Base-by-base conservation (phyloP, 805 yeast species). In the Sugiyamaella lignohabitans region DNA sequence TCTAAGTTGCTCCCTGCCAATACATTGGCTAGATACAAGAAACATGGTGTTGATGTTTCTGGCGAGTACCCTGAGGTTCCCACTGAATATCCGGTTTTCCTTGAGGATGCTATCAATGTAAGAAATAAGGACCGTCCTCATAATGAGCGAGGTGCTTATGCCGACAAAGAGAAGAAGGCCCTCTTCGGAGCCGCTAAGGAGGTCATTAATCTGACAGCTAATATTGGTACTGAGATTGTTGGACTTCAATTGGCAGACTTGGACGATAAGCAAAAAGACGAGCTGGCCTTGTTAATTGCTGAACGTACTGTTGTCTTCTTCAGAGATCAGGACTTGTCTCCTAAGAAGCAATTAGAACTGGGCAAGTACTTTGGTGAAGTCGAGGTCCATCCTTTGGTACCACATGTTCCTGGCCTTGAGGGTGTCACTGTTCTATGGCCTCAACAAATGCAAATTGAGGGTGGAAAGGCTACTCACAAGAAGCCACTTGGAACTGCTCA, bases 261-360 rank as follows among this genome's bases (percentile, higher is more conserved):
- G 47, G 66, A 59, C 35, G 71, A 72, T 47, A 49, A 65, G 53
- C 78, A 74, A 56, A 64, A 60, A 44, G 76, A 74, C 55, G 76
- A 74, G 58, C 63, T 74, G 48, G 78, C 77, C 4, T 59, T 72
- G 14, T 56, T 74, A 39, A 61, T 72, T 32, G 73, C 77, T 19
- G 75, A 72, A 57, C 66, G 79, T 53, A 70, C 68, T 16, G 78
- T 73, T 38, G 78, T 74, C n/a, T 73, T 74, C 55, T 73, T 74
- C 66, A 59, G 74, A 48, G 70, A 72, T 51, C 78, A 73, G 57
- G 73, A 73, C 46, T 56, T 73, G 35, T 32, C 53, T 10, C 73
- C 74, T 20, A 66, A 64, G 53, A 63, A 64, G 47, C 78, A 73
- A 58, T 57, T 66, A 45, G 72, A 63, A 41, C 54, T 74, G 20